Percentiles rank a stretch among this genome's conserved stretches.
phyloP scores from a whole-genome alignment of 2,329 filamentous ascomycete genomes.

The Paraphaeosphaeria minitans region DNA sequence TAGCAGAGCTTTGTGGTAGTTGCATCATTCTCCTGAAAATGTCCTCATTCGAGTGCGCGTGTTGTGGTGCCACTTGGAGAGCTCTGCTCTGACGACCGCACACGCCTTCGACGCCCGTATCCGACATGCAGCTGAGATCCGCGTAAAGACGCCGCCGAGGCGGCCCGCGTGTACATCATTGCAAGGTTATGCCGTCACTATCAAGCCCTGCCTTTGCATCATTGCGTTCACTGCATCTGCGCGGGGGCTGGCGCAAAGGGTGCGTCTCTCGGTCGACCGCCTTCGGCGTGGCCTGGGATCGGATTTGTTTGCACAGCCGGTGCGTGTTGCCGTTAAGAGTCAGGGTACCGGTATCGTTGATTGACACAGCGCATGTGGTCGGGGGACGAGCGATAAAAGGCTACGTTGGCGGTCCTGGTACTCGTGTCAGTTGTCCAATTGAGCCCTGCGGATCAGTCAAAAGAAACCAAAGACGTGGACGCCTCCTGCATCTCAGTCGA shows the following conservation, averaged over 20 bases:
- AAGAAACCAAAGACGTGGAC: background rate
- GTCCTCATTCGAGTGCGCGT: background rate
- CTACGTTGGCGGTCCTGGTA: background rate
- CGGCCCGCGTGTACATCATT: background rate
- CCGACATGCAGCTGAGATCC: background rate
- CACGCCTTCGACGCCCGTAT: background rate
- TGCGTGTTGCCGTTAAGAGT: background rate
- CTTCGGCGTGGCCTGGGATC: background rate
- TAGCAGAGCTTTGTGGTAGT: conserved; percentile 10
- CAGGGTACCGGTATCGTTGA: background rate
- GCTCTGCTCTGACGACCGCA: background rate
- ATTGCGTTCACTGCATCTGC: background rate
- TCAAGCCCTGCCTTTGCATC: background rate
- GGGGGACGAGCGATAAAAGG: background rate
- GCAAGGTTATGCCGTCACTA: background rate
- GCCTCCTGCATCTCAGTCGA: background rate
- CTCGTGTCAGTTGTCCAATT: background rate
- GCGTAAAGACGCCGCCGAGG: background rate
- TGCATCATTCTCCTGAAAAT: conserved; percentile 12
- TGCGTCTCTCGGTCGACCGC: background rate
- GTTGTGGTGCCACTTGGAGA: background rate
- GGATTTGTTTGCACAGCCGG: background rate
- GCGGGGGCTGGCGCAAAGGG: background rate
- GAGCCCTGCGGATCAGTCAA: background rate
- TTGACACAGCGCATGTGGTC: background rate